Evolutionary conservation across 2,329 filamentous ascomycete genomes (phyloP).

Genomic region (Aspergillus hortae): DNA sequence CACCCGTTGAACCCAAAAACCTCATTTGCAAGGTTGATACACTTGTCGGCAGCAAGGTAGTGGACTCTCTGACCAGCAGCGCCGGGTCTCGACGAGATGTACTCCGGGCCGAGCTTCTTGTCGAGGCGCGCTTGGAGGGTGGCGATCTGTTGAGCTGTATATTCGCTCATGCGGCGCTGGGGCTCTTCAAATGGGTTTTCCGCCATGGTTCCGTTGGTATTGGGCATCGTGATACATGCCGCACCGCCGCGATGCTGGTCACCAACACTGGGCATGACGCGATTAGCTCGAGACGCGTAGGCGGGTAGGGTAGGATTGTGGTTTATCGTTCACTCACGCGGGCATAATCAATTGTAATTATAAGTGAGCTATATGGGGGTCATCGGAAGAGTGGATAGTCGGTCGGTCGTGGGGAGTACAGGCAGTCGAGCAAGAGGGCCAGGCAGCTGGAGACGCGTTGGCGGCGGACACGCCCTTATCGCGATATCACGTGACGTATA

Average conservation of each 20-base stretch:
- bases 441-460: neutral
- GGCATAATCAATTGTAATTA: constrained; percentile 37
- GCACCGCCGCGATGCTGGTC: constrained; percentile 58
- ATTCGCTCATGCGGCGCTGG: constrained; percentile 67
- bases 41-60: constrained; percentile 95
- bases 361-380: neutral
- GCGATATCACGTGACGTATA: constrained; percentile 31
- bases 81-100: constrained; percentile 81
- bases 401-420: constrained; percentile 5
- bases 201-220: constrained; percentile 29
- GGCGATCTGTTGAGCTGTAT: constrained; percentile 85
- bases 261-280: constrained; percentile 53
- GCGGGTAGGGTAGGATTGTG: neutral
- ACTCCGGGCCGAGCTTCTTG: constrained; percentile 92
- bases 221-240: constrained; percentile 41
- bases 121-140: constrained; percentile 82
- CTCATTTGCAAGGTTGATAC: constrained; percentile 90
- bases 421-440: constrained; percentile 16
- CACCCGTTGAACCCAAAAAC: constrained; percentile 97
- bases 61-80: constrained; percentile 82
- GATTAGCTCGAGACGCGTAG: constrained; percentile 19
- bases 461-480: constrained; percentile 25
- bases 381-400: neutral
- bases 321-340: constrained; percentile 36
- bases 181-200: constrained; percentile 78